Evolutionary conservation across 306 rosid species (phyloP).

Genomic region (Chamaecrista fasciculata): DNA sequence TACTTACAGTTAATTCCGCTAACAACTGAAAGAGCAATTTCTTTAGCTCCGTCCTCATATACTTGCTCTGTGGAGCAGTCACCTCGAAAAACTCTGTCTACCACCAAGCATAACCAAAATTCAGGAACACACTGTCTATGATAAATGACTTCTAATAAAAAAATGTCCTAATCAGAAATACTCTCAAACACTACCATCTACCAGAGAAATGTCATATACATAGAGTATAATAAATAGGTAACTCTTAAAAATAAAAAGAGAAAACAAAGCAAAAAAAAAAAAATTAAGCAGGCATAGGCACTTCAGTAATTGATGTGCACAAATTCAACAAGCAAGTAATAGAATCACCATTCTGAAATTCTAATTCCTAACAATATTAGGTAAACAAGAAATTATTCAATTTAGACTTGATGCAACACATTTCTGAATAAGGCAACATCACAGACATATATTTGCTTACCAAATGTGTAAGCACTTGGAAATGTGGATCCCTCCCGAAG

Average conservation of each 20-base stretch:
- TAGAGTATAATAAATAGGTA: not conserved
- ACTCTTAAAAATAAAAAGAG: not conserved
- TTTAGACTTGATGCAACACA: constrained; percentile 1
- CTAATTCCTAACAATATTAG: not conserved
- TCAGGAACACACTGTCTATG: constrained; percentile 13
- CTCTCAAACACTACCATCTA: not conserved
- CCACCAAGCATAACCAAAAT: constrained; percentile 30
- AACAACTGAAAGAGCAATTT: constrained; percentile 82
- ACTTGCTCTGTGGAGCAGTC: constrained; percentile 78
- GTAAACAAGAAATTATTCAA: not conserved
- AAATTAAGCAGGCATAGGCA: not conserved
- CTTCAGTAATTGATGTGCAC: not conserved
- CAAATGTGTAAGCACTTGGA: constrained; percentile 84
- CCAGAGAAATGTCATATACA: not conserved
- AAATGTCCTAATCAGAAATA: not conserved
- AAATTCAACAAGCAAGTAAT: not conserved
- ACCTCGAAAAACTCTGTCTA: constrained; percentile 84
- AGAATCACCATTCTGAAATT: constrained; percentile 3
- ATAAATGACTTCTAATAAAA: not conserved
- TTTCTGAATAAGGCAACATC: not conserved
- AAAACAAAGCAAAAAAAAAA: not conserved
- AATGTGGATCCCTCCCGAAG: constrained; percentile 93
- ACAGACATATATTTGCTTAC: constrained; percentile 42
- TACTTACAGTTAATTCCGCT: constrained; percentile 86
- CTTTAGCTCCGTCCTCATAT: constrained; percentile 77